Evolutionary conservation across 805 yeast species (phyloP).

Genomic region (Schizosaccharomyces cryophilus): DNA sequence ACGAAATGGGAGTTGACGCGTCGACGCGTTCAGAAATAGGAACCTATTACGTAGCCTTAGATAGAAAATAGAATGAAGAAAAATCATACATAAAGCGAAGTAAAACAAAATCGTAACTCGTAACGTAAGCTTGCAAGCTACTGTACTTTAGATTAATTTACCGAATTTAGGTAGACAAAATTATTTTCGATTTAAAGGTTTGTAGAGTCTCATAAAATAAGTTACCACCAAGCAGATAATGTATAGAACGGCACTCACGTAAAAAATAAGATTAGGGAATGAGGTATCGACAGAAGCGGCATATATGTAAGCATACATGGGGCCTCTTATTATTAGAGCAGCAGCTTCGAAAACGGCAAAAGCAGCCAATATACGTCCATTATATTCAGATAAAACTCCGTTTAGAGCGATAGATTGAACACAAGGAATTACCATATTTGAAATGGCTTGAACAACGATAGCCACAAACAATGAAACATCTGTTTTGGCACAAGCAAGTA

Average conservation of each 20-base stretch:
- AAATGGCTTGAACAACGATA: background rate
- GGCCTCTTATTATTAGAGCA: background rate
- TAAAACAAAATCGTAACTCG: too few relatives aligned
- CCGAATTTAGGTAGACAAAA: too few relatives aligned
- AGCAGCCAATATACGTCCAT: background rate
- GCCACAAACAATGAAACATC: background rate
- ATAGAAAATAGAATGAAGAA: too few relatives aligned
- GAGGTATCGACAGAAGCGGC: background rate
- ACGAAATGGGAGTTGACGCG: too few relatives aligned
- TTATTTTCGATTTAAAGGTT: background rate
- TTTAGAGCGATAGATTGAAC: slow-evolving; percentile 1
- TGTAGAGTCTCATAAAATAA: background rate
- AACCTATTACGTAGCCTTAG: too few relatives aligned
- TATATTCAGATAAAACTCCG: background rate
- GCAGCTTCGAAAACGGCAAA: slow-evolving; percentile 1
- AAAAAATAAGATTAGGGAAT: background rate
- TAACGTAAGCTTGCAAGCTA: too few relatives aligned
- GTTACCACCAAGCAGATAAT: background rate
- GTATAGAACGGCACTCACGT: background rate
- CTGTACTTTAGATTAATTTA: too few relatives aligned
- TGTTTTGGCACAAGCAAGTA: background rate
- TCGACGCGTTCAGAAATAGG: too few relatives aligned
- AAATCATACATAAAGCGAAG: too few relatives aligned
- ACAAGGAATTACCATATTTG: background rate
- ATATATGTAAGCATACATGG: background rate